Base-by-base conservation (phyloP, 2,329 filamentous ascomycete genomes). In the Microcyclosporella mali region DNA sequence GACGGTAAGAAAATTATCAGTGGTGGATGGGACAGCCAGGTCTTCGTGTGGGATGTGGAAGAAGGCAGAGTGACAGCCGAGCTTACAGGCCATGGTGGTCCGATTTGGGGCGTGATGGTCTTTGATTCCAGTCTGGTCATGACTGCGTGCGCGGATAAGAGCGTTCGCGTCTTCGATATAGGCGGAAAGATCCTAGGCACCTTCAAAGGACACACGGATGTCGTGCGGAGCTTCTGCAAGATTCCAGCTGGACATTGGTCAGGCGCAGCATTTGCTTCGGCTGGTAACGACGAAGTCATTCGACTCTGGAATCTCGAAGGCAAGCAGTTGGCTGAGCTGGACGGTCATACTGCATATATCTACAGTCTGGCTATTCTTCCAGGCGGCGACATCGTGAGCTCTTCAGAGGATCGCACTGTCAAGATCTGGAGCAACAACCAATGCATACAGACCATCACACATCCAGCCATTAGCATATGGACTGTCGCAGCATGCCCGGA, bases 391-490 rank as follows among this genome's bases (percentile, higher is more conserved):
- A 72, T 98, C 21, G 84, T 94, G 37, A 97, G 90, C 64, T 81
- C 88, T 2, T 88, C 88, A 14, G 92, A 98, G 66, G 92, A 98
- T 66, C 79, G 92, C n/a, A 95, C 92, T 0, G 79, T 94, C 27
- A 79, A 88, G 40, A 72, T 98, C 61, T 98, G 94, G 92, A 82
- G 78, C 54, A 85, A 84, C 33, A 77, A 72, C 11, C 75, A 88
- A 43, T 97, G 90, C 62, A 69, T 95, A 34, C 92, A 98, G 66
- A 95, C 90, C 30, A 97, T 98, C 51, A 95, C 90, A 1, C 88
- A 95, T 58, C 92, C 92, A 9, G 92, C 92, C 8, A 94, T 97
- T 42, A 97, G 90, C 0, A 89, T 98, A 4, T 98, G 92, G 92
- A 75, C 80, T 11, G 88, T 98, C 14, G 85, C 88, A n/a, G 85